Evolutionary conservation across 139 green algal genomes (phyloP), one percentile per base, ranked within the genome.

Genomic region (Coelastrella sp.): DNA sequence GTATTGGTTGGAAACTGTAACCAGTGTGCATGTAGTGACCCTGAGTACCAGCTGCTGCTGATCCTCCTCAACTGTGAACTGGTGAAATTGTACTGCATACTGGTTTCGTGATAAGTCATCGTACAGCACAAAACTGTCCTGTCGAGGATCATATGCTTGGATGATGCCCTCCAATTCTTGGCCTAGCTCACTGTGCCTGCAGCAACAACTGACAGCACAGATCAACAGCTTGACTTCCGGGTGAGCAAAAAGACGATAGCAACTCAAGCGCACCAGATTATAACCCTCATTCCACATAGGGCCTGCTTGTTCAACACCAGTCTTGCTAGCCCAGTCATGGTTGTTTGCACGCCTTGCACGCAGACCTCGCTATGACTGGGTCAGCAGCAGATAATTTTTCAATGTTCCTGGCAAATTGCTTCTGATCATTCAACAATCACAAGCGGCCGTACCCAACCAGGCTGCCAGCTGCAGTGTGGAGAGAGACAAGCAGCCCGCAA

Each of bases 1-100:
- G 25, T 80, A 22, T 8, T 22, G 10, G 10, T 80, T 19, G 9
- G 80, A 12, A 14, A 73, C 59, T 10, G 78, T 35, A 8, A 61
- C 8, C 35, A 58, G 78, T 15, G 78, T 82, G 63, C 63, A 81
- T 15, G 14, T 56, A 8, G 79, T 72, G n/a, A 91, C 87, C 12
- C 65, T 87, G 61, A 91, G 78, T 22, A 87, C 87, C 25, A 91
- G 79, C 65, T 86, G 78, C 22, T 60, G 27, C 35, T 86, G 61
- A n/a, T 87, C 87, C 14, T 86, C 76, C n/a, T 87, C 78, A 10
- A 91, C 87, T 10, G 78, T 91, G 78, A 91, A 91, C 19, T 87
- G 63, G 60, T 87, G 27, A 66, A 91, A 91, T 66, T 87, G 87
- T 65, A 87, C 63, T 6, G 87, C 87, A n/a, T 60, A 60, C 61